Base-by-base conservation (phyloP, 306 rosid species). In the Castanospermum australe region DNA sequence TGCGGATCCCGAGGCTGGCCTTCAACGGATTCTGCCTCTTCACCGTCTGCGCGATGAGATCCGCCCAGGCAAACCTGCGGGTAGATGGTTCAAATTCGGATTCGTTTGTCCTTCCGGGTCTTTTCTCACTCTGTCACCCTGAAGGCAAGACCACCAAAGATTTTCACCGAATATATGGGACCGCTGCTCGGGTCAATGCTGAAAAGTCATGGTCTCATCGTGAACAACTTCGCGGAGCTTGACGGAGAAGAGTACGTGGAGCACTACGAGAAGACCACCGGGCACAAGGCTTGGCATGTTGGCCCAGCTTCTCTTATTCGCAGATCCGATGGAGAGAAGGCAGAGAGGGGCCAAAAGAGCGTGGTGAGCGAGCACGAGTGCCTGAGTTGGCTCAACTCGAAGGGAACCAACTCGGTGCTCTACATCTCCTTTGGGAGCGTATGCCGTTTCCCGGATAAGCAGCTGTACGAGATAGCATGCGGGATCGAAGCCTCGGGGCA, bases 271-370 rank as follows among this genome's bases (percentile, higher is more conserved):
- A 80, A 36, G n/a, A 77, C 15, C 6, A 72, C 42, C 0, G 81
- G 81, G 0, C 76, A 59, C 50, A 83, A 77, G 28, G 76, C 82
- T 0, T 83, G 87, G 87, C 87, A 78, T 41, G 52, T 88, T 3
- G 91, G 91, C 0, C 89, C 89, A 0, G 79, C 77, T 41, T 80
- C 74, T 12, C 67, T 84, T 2, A 54, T 50, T 6, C 32, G 12
- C 8, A 66, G 13, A 67, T 56, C 18, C 17, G 4, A 5, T 44
- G 15, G 52, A 35, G 83, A 77, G 24, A 77, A 64, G 21, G 75
- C 79, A 9, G 68, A 71, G 20, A 77, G 86, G 17, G 80, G 86
- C 0, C 48, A 71, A 4, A 67, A 66, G 61, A 73, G 84, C 60
- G 50, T 42, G 35, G 33, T 71, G 39, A 59, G 57, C 2, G 73